phyloP scores from a whole-genome alignment of 768 basidiomycete species.

The Polyporus arcularius region DNA sequence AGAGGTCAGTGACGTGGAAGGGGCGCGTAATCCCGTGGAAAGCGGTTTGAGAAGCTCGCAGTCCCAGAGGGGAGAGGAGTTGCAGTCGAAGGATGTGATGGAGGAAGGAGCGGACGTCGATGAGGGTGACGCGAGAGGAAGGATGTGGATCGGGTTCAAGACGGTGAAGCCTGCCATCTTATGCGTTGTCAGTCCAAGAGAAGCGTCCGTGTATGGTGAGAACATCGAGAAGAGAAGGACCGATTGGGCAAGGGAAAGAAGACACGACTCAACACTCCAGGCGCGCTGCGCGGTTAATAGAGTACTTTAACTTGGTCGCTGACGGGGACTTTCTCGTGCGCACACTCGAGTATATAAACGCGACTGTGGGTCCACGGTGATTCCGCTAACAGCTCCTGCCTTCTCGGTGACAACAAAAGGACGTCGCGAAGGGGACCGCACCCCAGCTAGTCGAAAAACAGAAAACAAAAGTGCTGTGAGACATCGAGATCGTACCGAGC shows the following conservation, averaged over 20 bases:
- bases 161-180: slow-evolving; percentile 3
- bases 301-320: background rate
- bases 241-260: background rate
- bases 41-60: slow-evolving; percentile 9
- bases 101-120: slow-evolving; percentile 3
- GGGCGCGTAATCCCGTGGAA: background rate
- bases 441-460: background rate
- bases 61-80: slow-evolving; percentile 6
- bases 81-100: background rate
- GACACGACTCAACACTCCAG: background rate
- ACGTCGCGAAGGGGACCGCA: background rate
- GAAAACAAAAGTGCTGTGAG: background rate
- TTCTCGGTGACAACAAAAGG: background rate
- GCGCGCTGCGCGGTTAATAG: background rate
- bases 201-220: slow-evolving; percentile 6
- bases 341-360: background rate
- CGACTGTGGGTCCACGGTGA: slow-evolving; percentile 2
- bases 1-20: background rate
- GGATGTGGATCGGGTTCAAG: slow-evolving; percentile 16
- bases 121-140: slow-evolving; percentile 10
- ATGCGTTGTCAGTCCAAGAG: slow-evolving; percentile 1
- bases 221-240: background rate
- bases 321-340: background rate
- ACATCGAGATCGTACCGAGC: background rate
- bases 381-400: background rate